Evolutionary conservation across 305 asterid species (phyloP).

Genomic region (Withania somnifera): DNA sequence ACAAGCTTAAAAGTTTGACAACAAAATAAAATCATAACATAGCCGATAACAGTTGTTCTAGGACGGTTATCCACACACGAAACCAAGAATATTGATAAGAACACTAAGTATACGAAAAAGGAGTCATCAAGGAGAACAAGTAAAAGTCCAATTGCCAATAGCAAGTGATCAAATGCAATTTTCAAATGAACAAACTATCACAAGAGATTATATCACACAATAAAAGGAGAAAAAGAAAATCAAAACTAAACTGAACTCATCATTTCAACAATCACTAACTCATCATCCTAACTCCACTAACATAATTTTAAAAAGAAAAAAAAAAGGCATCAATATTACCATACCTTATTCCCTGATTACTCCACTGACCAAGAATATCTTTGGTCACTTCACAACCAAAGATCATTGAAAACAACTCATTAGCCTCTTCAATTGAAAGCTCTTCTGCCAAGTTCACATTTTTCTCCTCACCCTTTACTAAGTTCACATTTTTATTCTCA

Average conservation of each 20-base stretch:
- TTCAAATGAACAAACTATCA: not conserved
- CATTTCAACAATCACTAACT: not conserved
- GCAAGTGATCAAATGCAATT: not conserved
- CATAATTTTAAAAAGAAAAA: not conserved
- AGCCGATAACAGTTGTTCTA: not conserved
- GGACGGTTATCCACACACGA: not conserved
- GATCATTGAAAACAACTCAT: conserved; percentile 60
- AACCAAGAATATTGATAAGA: not conserved
- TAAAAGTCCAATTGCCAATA: not conserved
- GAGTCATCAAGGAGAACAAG: not conserved
- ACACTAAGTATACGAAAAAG: not conserved
- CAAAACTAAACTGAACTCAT: not conserved
- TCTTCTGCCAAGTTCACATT: conserved; percentile 4
- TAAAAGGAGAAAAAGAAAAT: not conserved
- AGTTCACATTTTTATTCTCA: conserved; percentile 1
- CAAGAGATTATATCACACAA: not conserved
- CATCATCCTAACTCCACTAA: not conserved
- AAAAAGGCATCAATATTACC: not conserved
- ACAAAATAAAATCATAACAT: not conserved
- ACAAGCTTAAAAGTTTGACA: not conserved
- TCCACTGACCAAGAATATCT: conserved; percentile 91
- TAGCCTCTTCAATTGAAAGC: conserved; percentile 43
- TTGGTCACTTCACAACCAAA: conserved; percentile 55
- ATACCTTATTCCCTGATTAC: conserved; percentile 94
- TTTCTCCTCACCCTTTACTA: not conserved